phyloP scores from a whole-genome alignment of 305 asterid species.

The Fraxinus ornus region DNA sequence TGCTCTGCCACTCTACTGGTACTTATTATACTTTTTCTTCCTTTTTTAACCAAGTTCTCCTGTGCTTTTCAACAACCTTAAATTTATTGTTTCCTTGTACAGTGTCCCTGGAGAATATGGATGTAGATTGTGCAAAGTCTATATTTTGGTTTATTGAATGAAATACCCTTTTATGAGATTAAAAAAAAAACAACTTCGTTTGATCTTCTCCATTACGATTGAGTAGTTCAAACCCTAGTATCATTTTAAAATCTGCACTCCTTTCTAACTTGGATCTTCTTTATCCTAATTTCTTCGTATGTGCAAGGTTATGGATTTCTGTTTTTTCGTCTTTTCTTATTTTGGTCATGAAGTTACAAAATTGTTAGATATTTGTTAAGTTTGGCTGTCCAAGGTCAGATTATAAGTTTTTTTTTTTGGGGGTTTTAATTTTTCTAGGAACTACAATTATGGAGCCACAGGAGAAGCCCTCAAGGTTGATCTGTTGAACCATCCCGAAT shows the following conservation, averaged over 20 bases:
- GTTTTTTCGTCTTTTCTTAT: neutral
- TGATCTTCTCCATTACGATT: neutral
- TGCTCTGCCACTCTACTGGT: slow-evolving; percentile 89
- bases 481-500: slow-evolving; percentile 81
- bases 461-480: slow-evolving; percentile 73
- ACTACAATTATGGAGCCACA: slow-evolving; percentile 57
- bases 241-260: neutral
- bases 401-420: neutral
- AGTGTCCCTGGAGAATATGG: slow-evolving; percentile 17
- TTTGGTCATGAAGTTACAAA: neutral
- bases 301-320: neutral
- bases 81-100: neutral
- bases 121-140: neutral
- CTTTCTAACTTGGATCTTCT: neutral
- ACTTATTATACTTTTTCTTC: slow-evolving; percentile 4
- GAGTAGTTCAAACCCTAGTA: neutral
- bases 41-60: neutral
- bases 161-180: neutral
- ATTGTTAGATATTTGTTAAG: neutral
- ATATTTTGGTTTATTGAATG: neutral
- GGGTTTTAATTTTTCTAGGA: slow-evolving; percentile 42
- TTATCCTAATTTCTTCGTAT: neutral
- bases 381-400: neutral
- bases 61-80: neutral
- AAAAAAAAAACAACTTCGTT: neutral